Percentiles rank a stretch among this genome's conserved stretches.
Conservation (phyloP, 495 filamentous ascomycete genomes). For the Thermochaetoides thermophila region DNA sequence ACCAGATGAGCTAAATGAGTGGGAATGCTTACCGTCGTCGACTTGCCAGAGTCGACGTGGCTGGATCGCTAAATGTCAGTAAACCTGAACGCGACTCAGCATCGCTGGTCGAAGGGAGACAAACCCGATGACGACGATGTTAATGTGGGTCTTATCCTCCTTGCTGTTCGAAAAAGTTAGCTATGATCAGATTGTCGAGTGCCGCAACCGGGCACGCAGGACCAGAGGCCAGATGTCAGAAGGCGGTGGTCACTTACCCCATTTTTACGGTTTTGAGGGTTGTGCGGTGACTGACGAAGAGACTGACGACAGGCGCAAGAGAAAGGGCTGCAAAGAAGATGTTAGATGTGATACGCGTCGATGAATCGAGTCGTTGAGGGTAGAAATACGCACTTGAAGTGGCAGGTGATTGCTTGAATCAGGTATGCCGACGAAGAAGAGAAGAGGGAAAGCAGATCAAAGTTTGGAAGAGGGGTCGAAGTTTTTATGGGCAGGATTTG, state of each 20-base stretch:
- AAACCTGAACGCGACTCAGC: neutral
- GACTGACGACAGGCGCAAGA: constrained; percentile 13
- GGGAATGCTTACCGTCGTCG: constrained; percentile 70
- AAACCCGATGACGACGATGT: constrained; percentile 97
- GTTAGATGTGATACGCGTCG: constrained; percentile 6
- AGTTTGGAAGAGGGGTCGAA: constrained; percentile 16
- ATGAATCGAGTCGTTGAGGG: constrained; percentile 1
- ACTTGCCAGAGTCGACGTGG: constrained; percentile 99
- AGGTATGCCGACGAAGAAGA: constrained; percentile 24
- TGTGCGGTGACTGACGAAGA: constrained; percentile 4
- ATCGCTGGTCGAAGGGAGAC: constrained; percentile 59
- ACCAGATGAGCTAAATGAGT: too few species aligned
- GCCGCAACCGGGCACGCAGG: neutral
- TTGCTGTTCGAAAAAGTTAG: constrained; percentile 42
- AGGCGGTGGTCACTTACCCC: constrained; percentile 18
- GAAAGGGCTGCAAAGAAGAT: constrained; percentile 2
- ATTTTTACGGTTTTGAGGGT: constrained; percentile 16
- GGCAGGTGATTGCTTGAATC: constrained; percentile 24
- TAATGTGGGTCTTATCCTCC: constrained; percentile 75
- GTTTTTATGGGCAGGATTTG: constrained; percentile 15
- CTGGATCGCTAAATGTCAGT: constrained; percentile 21
- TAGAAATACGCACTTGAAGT: constrained; percentile 12
- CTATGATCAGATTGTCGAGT: too few species aligned
- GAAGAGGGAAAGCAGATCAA: constrained; percentile 13
- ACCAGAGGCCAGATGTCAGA: neutral